phyloP scores from a whole-genome alignment of 2,329 filamentous ascomycete genomes.

The Fusarium devonianum region DNA sequence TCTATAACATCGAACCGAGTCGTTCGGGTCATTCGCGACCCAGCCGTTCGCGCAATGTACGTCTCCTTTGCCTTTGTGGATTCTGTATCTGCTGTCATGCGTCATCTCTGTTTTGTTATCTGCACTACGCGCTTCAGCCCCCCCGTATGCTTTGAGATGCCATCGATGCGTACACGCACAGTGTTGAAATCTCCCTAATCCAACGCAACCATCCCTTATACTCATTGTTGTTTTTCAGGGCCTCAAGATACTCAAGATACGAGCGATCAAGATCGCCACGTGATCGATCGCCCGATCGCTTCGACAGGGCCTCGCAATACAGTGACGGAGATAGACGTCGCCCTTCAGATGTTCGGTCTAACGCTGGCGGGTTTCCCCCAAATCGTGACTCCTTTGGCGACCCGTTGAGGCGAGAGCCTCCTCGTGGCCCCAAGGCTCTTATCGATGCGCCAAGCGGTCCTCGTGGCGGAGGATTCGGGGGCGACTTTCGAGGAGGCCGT shows the following conservation, averaged over 20 bases:
- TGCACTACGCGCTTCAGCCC: not conserved
- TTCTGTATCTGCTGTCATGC: too few relatives aligned
- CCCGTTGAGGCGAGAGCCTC: conserved; percentile 70
- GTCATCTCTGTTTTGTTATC: not conserved
- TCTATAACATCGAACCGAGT: conserved; percentile 12
- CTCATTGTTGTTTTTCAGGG: conserved; percentile 53
- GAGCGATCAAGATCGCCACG: conserved; percentile 70
- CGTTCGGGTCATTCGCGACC: conserved; percentile 25
- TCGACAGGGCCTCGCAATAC: conserved; percentile 62
- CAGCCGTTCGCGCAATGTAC: conserved; percentile 36
- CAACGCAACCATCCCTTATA: too few relatives aligned
- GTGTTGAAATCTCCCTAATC: not conserved
- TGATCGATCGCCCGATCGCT: conserved; percentile 75
- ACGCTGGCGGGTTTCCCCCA: conserved; percentile 65
- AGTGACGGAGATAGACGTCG: conserved; percentile 73
- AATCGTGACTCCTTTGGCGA: conserved; percentile 67
- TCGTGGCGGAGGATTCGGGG: conserved; percentile 70
- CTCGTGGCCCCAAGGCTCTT: conserved; percentile 81
- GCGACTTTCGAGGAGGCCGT: conserved; percentile 65
- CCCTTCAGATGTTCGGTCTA: conserved; percentile 66
- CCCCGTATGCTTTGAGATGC: not conserved
- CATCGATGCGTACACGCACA: not conserved
- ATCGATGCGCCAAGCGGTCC: conserved; percentile 74
- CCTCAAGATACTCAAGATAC: conserved; percentile 65
- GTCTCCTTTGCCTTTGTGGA: conserved; percentile 14